phyloP scores from a whole-genome alignment of 1,139 yeast species.

The Zygoascus meyerae region DNA sequence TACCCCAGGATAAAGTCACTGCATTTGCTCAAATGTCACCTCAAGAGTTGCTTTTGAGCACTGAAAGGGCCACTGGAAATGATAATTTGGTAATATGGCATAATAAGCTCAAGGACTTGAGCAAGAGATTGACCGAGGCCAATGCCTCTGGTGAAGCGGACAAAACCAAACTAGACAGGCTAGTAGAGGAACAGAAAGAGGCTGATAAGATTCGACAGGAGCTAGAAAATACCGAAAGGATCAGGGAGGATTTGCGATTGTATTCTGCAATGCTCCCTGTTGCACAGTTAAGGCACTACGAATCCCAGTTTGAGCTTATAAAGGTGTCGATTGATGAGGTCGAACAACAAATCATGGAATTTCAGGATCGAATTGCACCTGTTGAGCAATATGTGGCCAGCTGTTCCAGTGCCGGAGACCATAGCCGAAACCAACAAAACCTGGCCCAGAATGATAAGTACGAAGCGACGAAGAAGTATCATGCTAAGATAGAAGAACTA shows the following conservation, averaged over 20 bases:
- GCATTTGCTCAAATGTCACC: conserved; percentile 83
- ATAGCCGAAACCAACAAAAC: background rate
- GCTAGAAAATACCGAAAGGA: conserved; percentile 29
- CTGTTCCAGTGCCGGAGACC: no score
- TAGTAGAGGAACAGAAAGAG: conserved; percentile 37
- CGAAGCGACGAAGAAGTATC: conserved; percentile 13
- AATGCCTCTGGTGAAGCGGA: conserved; percentile 13
- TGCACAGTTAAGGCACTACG: conserved; percentile 5
- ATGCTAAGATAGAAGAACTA: conserved; percentile 13
- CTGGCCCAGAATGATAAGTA: conserved; percentile 16
- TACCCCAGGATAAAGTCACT: conserved; percentile 94
- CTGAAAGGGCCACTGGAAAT: conserved; percentile 74
- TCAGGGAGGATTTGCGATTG: conserved; percentile 16
- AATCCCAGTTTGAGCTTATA: background rate
- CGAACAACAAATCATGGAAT: conserved; percentile 11
- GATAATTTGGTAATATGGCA: conserved; percentile 55
- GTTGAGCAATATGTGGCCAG: background rate
- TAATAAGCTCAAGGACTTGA: conserved; percentile 49
- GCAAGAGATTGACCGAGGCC: conserved; percentile 30
- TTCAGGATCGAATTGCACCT: background rate
- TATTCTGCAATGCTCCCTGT: conserved; percentile 6
- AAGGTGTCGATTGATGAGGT: conserved; percentile 17
- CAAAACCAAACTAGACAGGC: conserved; percentile 21
- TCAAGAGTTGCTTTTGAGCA: conserved; percentile 65
- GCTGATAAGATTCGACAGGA: conserved; percentile 23